Conservation (phyloP, 306 rosid species). For the Heteromeles arbutifolia region DNA sequence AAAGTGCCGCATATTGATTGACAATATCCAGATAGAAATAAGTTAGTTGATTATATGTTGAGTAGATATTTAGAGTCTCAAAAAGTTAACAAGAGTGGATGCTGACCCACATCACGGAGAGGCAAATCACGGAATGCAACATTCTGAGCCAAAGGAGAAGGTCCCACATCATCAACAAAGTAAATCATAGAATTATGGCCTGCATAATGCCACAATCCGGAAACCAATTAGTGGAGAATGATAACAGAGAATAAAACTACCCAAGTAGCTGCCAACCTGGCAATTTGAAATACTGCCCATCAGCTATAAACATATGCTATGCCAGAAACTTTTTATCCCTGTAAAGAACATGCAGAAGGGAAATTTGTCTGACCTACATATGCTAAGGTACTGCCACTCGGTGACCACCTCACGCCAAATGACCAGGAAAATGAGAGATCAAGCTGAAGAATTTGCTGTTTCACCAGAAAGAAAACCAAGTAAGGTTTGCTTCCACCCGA, state of each 20-base stretch:
- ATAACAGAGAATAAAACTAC: too few relatives aligned
- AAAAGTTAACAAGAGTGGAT: slow-evolving; percentile 54
- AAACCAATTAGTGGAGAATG: slow-evolving; percentile 5
- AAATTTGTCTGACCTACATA: slow-evolving; percentile 72
- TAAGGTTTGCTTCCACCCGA: not conserved
- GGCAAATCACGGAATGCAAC: slow-evolving; percentile 90
- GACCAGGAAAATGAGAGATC: slow-evolving; percentile 92
- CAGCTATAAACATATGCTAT: not conserved
- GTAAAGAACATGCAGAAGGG: slow-evolving; percentile 9
- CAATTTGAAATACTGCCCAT: slow-evolving; percentile 6
- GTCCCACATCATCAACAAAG: slow-evolving; percentile 89
- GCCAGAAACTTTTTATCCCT: not conserved
- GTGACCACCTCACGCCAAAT: slow-evolving; percentile 96
- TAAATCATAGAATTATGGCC: slow-evolving; percentile 93
- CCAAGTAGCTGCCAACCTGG: slow-evolving; percentile 11
- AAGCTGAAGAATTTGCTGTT: slow-evolving; percentile 85
- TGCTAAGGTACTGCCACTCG: slow-evolving; percentile 90
- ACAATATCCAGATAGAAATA: slow-evolving; percentile 24
- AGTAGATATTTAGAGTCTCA: slow-evolving; percentile 12
- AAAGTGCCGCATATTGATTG: too few relatives aligned
- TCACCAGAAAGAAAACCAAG: slow-evolving; percentile 24
- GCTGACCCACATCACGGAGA: slow-evolving; percentile 99
- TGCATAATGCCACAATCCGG: slow-evolving; percentile 35
- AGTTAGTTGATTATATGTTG: slow-evolving; percentile 24
- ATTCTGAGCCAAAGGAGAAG: slow-evolving; percentile 91